Evolutionary conservation across 2,329 filamentous ascomycete species (phyloP).

Genomic region (Ceratocystis cubensis): DNA sequence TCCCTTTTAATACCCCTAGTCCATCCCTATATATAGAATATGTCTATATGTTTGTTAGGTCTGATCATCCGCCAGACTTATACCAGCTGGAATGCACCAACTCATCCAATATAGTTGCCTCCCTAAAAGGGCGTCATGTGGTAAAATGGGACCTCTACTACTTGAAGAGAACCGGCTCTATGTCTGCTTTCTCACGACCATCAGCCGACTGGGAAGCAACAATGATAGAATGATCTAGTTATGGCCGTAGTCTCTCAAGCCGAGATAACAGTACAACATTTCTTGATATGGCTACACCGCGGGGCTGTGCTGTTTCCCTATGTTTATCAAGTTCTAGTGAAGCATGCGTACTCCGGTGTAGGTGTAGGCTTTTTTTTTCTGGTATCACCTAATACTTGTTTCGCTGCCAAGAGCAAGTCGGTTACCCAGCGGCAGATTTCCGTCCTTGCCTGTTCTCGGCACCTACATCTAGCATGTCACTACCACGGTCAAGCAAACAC

Average conservation of each 20-base stretch:
- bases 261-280: background rate
- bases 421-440: background rate
- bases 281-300: background rate
- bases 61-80: background rate
- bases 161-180: background rate
- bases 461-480: background rate
- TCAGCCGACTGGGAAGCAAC: background rate
- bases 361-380: background rate
- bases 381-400: background rate
- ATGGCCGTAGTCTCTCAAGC: background rate
- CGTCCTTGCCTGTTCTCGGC: background rate
- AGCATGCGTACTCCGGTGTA: background rate
- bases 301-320: background rate
- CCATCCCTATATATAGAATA: constrained; percentile 10
- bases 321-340: background rate
- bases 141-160: background rate
- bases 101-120: background rate
- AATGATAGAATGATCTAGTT: background rate
- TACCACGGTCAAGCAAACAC: background rate
- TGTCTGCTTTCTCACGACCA: background rate
- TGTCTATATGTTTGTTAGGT: background rate
- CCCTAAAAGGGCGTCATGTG: background rate
- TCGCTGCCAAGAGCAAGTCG: background rate
- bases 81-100: background rate
- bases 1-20: constrained; percentile 2